Evolutionary conservation across 2,329 filamentous ascomycete genomes (phyloP).

Genomic region (Pseudogymnoascus sp.): DNA sequence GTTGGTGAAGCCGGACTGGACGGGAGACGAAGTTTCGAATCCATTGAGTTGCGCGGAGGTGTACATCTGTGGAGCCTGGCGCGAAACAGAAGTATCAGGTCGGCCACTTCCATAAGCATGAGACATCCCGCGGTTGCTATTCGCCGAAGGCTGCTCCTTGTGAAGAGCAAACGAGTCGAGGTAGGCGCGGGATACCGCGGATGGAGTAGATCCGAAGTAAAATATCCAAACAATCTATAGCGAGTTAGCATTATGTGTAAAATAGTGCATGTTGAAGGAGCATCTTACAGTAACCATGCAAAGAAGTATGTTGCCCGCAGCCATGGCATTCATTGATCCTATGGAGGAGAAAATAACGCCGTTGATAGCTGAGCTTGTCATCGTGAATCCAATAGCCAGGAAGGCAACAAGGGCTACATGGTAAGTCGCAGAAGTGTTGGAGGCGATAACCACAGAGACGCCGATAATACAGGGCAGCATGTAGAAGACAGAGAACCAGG

Average conservation of each 20-base stretch:
- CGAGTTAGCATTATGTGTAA: background rate
- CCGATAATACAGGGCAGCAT: slow-evolving; percentile 77
- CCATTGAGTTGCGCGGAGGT: slow-evolving; percentile 91
- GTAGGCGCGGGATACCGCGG: slow-evolving; percentile 77
- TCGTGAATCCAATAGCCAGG: slow-evolving; percentile 72
- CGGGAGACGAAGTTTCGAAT: slow-evolving; percentile 90
- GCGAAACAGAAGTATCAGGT: slow-evolving; percentile 75
- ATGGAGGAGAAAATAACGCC: slow-evolving; percentile 70
- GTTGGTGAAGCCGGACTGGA: slow-evolving; percentile 34
- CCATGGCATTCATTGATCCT: slow-evolving; percentile 73
- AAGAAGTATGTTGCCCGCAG: slow-evolving; percentile 86
- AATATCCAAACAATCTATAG: slow-evolving; percentile 95
- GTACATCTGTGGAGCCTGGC: slow-evolving; percentile 87
- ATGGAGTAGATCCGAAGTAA: slow-evolving; percentile 92
- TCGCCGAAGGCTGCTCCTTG: slow-evolving; percentile 57
- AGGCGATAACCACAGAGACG: slow-evolving; percentile 74
- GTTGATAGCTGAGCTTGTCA: slow-evolving; percentile 82
- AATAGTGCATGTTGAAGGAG: background rate
- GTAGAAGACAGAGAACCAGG: slow-evolving; percentile 87
- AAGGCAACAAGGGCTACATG: slow-evolving; percentile 89
- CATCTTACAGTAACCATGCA: slow-evolving; percentile 81
- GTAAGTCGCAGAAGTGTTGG: slow-evolving; percentile 79
- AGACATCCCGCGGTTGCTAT: slow-evolving; percentile 45
- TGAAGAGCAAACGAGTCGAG: slow-evolving; percentile 92
- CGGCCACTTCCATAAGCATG: slow-evolving; percentile 65